Conservation (phyloP, 495 filamentous ascomycete genomes). For the Hyphodiscus hymeniophilus region DNA sequence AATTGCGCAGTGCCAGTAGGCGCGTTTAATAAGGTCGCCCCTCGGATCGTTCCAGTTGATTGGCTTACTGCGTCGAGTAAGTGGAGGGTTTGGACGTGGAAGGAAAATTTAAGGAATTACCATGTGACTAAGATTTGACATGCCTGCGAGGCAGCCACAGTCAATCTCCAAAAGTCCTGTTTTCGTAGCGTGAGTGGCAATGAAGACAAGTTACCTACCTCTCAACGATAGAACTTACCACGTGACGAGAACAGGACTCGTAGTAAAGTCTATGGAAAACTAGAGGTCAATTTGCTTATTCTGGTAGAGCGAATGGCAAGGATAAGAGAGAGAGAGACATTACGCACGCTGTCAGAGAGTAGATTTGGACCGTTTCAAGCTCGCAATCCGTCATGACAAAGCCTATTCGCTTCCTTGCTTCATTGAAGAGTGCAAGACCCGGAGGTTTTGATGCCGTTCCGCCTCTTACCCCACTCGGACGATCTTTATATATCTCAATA, state of each 20-base stretch:
- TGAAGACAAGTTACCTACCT: neutral
- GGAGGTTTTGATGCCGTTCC: conserved; percentile 41
- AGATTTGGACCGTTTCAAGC: conserved; percentile 50
- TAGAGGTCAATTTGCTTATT: neutral
- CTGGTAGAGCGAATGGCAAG: no score
- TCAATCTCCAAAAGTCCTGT: conserved; percentile 52
- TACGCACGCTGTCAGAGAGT: conserved; percentile 42
- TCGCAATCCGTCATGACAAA: conserved; percentile 46
- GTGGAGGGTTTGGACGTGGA: neutral
- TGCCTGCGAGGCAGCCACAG: conserved; percentile 41
- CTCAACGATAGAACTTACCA: conserved; percentile 27
- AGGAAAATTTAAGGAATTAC: conserved; percentile 21
- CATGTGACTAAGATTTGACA: conserved; percentile 44
- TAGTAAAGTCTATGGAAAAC: conserved; percentile 38
- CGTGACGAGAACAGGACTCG: conserved; percentile 38
- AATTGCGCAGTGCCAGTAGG: conserved; percentile 50
- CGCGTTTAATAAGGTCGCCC: conserved; percentile 44
- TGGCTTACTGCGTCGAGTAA: conserved; percentile 29
- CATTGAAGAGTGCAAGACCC: conserved; percentile 49
- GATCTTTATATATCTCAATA: conserved; percentile 33
- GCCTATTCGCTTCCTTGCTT: conserved; percentile 48
- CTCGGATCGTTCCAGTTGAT: conserved; percentile 37
- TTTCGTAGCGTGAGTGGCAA: conserved; percentile 8
- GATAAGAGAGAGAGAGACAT: neutral
- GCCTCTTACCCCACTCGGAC: conserved; percentile 44